These are phyloP conservation scores for Mariannaea sp. DNA, from an alignment of 2,329 filamentous ascomycete species.

Conservation along the genomic window DNA sequence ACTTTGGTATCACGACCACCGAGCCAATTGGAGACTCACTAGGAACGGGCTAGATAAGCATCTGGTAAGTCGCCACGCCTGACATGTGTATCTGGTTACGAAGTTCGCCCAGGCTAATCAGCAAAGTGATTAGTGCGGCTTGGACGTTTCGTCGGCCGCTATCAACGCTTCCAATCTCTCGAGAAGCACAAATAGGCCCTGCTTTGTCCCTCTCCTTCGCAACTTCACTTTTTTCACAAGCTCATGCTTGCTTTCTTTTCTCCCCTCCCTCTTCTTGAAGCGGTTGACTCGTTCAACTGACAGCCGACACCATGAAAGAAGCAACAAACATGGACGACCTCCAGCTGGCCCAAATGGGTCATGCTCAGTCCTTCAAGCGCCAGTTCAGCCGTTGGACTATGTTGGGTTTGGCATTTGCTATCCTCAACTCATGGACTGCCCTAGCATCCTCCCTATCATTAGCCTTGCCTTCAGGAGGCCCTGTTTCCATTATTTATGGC, in stretches of 20 bases:
- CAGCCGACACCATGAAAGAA: slow-evolving; percentile 4
- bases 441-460: slow-evolving; percentile 51
- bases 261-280: neutral
- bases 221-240: neutral
- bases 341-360: slow-evolving; percentile 16
- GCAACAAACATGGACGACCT: slow-evolving; percentile 6
- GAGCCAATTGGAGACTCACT: neutral
- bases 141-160: too few relatives aligned
- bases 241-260: neutral
- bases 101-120: too few relatives aligned
- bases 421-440: slow-evolving; percentile 54
- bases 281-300: neutral
- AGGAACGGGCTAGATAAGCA: neutral
- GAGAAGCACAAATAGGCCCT: neutral
- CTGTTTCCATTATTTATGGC: slow-evolving; percentile 71
- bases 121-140: neutral
- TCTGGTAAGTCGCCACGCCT: neutral
- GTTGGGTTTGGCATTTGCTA: slow-evolving; percentile 52
- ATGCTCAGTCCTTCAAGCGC: slow-evolving; percentile 17
- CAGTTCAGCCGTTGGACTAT: slow-evolving; percentile 37
- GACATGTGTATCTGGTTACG: neutral
- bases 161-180: neutral
- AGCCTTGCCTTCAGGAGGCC: slow-evolving; percentile 63
- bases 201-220: neutral
- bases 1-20: neutral